Base-by-base conservation (phyloP, 257 asterid species). In the Nicotiana noctiflora region DNA sequence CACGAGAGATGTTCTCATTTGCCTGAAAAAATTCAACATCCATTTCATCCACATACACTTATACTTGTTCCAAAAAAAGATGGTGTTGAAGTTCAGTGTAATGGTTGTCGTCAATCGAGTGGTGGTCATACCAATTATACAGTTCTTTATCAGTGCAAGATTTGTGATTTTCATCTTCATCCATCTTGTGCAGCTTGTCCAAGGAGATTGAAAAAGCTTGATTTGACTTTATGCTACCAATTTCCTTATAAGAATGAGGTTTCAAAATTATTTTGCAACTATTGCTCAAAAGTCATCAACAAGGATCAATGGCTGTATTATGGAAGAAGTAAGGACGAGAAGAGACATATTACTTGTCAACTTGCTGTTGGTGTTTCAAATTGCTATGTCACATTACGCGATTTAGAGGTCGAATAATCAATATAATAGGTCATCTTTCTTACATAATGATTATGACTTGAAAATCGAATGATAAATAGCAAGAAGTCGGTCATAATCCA, bases 321-420 rank as follows among this genome's bases (percentile, higher is more conserved):
- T 72, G 78, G 78, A 72, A 72, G 78, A 72, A 72, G 59, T 46
- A 72, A 23, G 0, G 78, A 72, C 29, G 78, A 72, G 78, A 72
- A 23, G 78, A 72, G 78, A 11, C 78, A 72, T 13, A 72, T 72
- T 46, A 72, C 78, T 13, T 72, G 78, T 72, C 78, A 72, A 72
- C 25, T 72, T 13, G 78, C 78, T 0, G 78, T 72, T 1, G 78
- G 78, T 4, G n/a, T 72, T 46, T 72, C 78, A 1, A 72, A 72
- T 72, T 72, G 78, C 49, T 72, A 72, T 23, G 78, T 72, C 14
- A 72, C 60, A 6, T 23, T 72, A 14, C 78, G 78, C 2, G 60
- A 72, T 72, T 46, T 72, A 72, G 78, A 46, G 40, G 21, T 72
- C 0, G 60, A 68, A 63, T 63, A 29, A 46, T 40, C 5, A 11